Percentiles rank a stretch among this genome's conserved stretches.
Conservation (phyloP, 2,329 filamentous ascomycete species). For the Triangularia setosa region DNA sequence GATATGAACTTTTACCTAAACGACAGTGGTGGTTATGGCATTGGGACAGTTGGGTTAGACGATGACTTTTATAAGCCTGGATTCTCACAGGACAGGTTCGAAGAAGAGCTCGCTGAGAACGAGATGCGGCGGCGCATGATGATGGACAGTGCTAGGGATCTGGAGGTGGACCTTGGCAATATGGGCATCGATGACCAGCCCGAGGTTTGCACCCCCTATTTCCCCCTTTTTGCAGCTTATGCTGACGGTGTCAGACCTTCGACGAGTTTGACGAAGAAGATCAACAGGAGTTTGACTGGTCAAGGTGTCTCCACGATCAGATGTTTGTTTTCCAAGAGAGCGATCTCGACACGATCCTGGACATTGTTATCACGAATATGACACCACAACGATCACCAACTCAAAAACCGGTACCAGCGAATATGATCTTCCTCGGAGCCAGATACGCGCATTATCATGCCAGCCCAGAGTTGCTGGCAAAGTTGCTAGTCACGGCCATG, state of each 20-base stretch:
- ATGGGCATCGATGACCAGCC: slow-evolving; percentile 93
- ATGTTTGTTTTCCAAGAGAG: slow-evolving; percentile 99
- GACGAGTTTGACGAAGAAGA: slow-evolving; percentile 89
- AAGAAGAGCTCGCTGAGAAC: slow-evolving; percentile 95
- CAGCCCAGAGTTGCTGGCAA: slow-evolving; percentile 75
- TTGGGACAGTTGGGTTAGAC: slow-evolving; percentile 71
- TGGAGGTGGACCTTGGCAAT: slow-evolving; percentile 94
- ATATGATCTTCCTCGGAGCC: slow-evolving; percentile 92
- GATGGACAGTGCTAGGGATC: slow-evolving; percentile 96
- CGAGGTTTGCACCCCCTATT: slow-evolving; percentile 53
- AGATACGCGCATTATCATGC: slow-evolving; percentile 97
- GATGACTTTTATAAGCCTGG: slow-evolving; percentile 95
- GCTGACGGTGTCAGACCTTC: slow-evolving; percentile 47
- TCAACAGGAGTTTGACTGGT: slow-evolving; percentile 93
- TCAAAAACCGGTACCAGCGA: slow-evolving; percentile 97
- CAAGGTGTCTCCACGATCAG: slow-evolving; percentile 88
- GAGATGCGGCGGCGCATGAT: slow-evolving; percentile 96
- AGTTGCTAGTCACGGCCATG: slow-evolving; percentile 79
- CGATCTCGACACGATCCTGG: slow-evolving; percentile 85
- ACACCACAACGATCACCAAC: slow-evolving; percentile 89
- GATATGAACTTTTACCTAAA: slow-evolving; percentile 96
- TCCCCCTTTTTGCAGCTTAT: neutral
- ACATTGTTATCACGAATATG: slow-evolving; percentile 98
- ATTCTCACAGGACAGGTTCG: slow-evolving; percentile 87
- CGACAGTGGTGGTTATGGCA: slow-evolving; percentile 79